Percentiles rank a stretch among this genome's conserved stretches.
These are phyloP conservation scores for Chaetoceros tenuissimus DNA, from an alignment of 108 stramenopile species.

Conservation along the genomic window DNA sequence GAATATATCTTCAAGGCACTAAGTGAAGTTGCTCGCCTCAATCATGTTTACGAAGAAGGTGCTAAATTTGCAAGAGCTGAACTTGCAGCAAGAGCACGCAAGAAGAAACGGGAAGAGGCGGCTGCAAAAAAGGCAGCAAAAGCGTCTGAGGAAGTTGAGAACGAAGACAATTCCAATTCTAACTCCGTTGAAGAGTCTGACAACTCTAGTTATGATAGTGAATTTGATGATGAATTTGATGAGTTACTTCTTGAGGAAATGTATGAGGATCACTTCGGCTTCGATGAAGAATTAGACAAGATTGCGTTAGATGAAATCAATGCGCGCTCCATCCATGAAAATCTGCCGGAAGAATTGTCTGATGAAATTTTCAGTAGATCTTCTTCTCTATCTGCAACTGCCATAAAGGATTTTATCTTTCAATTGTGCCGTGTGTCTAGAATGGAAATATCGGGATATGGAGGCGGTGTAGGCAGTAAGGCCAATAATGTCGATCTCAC, in stretches of 20 bases:
- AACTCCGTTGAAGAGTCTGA: slow-evolving; percentile 7
- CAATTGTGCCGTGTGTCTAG: slow-evolving; percentile 88
- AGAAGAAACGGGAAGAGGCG: slow-evolving; percentile 14
- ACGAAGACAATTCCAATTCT: slow-evolving; percentile 23
- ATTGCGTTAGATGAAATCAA: slow-evolving; percentile 78
- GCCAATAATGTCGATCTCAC: slow-evolving; percentile 65
- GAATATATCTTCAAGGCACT: slow-evolving; percentile 84
- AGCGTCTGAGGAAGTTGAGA: slow-evolving; percentile 12
- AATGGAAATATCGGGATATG: slow-evolving; percentile 87
- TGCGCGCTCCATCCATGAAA: slow-evolving; percentile 66
- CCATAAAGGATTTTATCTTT: slow-evolving; percentile 81
- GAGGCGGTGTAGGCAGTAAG: slow-evolving; percentile 56
- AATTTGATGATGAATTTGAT: slow-evolving; percentile 43
- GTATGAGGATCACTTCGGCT: background rate
- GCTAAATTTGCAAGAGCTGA: slow-evolving; percentile 57
- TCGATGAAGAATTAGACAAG: slow-evolving; percentile 73
- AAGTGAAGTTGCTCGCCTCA: slow-evolving; percentile 82
- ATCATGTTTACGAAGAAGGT: slow-evolving; percentile 76
- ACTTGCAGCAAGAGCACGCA: background rate
- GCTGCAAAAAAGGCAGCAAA: slow-evolving; percentile 31
- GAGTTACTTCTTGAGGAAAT: slow-evolving; percentile 1
- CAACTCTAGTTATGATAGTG: slow-evolving; percentile 14
- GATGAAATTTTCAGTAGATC: slow-evolving; percentile 83
- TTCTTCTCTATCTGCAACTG: slow-evolving; percentile 56
- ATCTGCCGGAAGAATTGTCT: slow-evolving; percentile 63